Evolutionary conservation across 2,329 filamentous ascomycete species (phyloP).

Genomic region (Hypoxylon sp.): DNA sequence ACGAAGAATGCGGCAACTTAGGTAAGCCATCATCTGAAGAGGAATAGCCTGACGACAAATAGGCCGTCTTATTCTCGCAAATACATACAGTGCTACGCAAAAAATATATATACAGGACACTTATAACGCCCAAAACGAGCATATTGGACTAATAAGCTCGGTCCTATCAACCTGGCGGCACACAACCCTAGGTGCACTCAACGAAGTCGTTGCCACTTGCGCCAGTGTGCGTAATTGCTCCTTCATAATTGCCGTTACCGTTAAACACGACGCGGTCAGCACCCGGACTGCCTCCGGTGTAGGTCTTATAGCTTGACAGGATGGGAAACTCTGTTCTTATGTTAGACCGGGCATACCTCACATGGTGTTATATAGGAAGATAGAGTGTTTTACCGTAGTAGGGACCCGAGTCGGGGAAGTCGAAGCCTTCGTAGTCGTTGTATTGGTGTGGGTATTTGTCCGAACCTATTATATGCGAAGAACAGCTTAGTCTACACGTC

Average conservation of each 20-base stretch:
- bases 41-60: not conserved
- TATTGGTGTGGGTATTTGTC: constrained; percentile 62
- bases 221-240: constrained; percentile 76
- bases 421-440: constrained; percentile 62
- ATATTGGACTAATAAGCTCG: not conserved
- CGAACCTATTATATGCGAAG: constrained; percentile 37
- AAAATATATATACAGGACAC: constrained; percentile 1
- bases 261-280: constrained; percentile 76
- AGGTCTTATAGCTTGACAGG: constrained; percentile 55
- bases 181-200: constrained; percentile 59
- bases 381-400: constrained; percentile 55
- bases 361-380: not conserved
- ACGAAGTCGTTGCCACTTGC: constrained; percentile 75
- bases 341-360: not conserved
- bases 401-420: constrained; percentile 57
- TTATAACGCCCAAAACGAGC: not conserved
- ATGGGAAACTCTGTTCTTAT: constrained; percentile 58
- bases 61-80: not conserved
- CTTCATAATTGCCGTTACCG: constrained; percentile 65
- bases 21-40: not conserved
- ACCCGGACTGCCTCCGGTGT: constrained; percentile 69
- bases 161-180: not conserved
- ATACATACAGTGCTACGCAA: constrained; percentile 1
- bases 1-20: not conserved
- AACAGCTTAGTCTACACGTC: constrained; percentile 2